Conservation (phyloP, 352 stramenopile genomes). For the Phytophthora pluvialis region DNA sequence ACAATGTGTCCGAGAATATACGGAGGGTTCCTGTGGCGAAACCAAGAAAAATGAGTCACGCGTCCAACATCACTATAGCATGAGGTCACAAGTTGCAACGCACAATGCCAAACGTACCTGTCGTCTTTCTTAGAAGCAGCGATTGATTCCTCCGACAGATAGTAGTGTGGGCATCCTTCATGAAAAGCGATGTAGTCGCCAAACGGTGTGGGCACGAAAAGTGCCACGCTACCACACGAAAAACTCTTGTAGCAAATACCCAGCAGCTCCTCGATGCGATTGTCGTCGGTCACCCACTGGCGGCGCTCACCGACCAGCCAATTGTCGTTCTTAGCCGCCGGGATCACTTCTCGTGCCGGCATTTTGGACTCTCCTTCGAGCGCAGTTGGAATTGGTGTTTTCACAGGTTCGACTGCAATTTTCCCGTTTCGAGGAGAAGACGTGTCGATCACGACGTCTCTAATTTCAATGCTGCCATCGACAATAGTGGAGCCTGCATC, state of each 20-base stretch:
- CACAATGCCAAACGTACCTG: constrained; percentile 22
- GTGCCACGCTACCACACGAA: constrained; percentile 64
- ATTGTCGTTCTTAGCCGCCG: constrained; percentile 40
- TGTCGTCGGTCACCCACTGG: constrained; percentile 66
- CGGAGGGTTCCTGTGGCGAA: constrained; percentile 55
- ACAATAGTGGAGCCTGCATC: constrained; percentile 25
- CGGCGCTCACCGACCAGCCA: constrained; percentile 43
- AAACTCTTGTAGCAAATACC: constrained; percentile 89
- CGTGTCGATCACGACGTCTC: constrained; percentile 42
- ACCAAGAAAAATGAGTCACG: constrained; percentile 5
- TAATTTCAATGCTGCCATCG: constrained; percentile 39
- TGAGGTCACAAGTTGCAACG: no score
- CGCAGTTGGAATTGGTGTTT: constrained; percentile 1
- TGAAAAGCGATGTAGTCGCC: constrained; percentile 89
- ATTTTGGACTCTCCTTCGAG: constrained; percentile 31
- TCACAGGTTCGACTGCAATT: constrained; percentile 1
- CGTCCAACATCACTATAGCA: not conserved
- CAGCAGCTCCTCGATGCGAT: constrained; percentile 71
- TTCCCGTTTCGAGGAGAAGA: constrained; percentile 34
- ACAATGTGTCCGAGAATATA: constrained; percentile 85
- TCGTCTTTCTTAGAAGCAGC: constrained; percentile 73
- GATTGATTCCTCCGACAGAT: constrained; percentile 82
- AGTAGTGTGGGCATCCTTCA: constrained; percentile 83
- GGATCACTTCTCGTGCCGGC: constrained; percentile 33
- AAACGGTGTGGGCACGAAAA: constrained; percentile 84